Evolutionary conservation across 2,329 filamentous ascomycete species (phyloP), one percentile per base, ranked within the genome.

Genomic region (Venturia oleaginea): DNA sequence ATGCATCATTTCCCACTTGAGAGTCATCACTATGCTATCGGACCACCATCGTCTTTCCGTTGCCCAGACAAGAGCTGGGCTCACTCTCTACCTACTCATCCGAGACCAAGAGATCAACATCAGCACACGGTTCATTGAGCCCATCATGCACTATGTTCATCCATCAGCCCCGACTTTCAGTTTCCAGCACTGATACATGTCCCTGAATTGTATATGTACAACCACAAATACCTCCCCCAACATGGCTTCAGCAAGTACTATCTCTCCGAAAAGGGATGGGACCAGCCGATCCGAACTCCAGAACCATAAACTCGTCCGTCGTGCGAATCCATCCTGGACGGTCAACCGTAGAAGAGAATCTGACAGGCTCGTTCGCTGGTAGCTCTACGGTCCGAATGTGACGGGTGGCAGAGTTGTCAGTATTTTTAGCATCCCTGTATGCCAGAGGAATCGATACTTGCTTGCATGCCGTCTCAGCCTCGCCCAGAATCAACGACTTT

Each of bases 211-310:
- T 22, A 13, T 15, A 27, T 51, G 3, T 51, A 51, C 8, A 51
- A 3, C 11, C 22, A 2, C 11, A 24, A 51, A 27, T 22, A 13
- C 8, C 4, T 22, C 24, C 22, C 22, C 22, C 15, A 19, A 19
- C 4, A 32, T 5, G 51, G 3, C 30, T 57, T 22, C 13, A 19
- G 2, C 15, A 57, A 4, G 51, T 19, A 3, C 27, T 5, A n/a
- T n/a, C 13, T 34, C 51, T 57, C 19, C 51, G 30, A 15, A 57
- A 22, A 34, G 51, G 34, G 15, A 57, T 57, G 4, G 51, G 30
- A 57, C 51, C 51, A 34, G 51, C 51, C 15, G 51, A 57, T n/a
- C 51, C 51, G 10, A 57, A 57, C 15, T 57, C 51, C 24, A 57
- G 30, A 19, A 57, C 51, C 27, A 57, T 37, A 30, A 32, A 57